Evolutionary conservation across 208 protist species (phyloP).

Genomic region (Balamuthia mandrillaris): DNA sequence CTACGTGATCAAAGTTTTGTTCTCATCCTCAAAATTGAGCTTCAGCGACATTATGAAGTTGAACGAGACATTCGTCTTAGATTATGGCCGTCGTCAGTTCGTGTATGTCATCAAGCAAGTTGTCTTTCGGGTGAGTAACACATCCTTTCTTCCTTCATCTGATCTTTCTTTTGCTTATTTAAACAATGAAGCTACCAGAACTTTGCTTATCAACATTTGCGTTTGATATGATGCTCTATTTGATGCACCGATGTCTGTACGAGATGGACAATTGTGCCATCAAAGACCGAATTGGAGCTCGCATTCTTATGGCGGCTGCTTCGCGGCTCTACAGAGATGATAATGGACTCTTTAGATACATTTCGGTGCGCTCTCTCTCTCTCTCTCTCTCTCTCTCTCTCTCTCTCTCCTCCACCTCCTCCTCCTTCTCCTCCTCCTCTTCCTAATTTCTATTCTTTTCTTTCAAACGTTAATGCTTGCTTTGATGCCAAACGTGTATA

Average conservation of each 20-base stretch:
- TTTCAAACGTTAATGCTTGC: not conserved
- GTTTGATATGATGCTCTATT: slow-evolving; percentile 34
- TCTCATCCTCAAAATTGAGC: not conserved
- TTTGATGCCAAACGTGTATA: too few relatives aligned
- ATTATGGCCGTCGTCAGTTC: slow-evolving; percentile 28
- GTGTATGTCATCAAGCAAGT: slow-evolving; percentile 11
- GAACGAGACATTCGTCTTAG: slow-evolving; percentile 17
- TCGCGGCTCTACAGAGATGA: slow-evolving; percentile 2
- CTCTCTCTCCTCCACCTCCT: not conserved
- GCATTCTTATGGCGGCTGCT: not conserved
- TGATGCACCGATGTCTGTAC: slow-evolving; percentile 2
- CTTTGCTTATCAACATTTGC: not conserved
- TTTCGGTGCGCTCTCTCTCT: not conserved
- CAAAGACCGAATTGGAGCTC: not conserved
- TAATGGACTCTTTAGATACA: not conserved
- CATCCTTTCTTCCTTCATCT: not conserved
- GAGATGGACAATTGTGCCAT: not conserved
- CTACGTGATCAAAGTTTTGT: not conserved
- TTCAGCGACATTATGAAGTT: slow-evolving; percentile 29
- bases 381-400: not conserved
- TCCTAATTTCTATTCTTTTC: not conserved
- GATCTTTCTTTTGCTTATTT: not conserved
- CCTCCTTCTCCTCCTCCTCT: not conserved
- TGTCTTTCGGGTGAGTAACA: not conserved
- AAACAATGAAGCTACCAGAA: not conserved